A percentile compares a stretch with the other conserved stretches of the same genome.
phyloP scores from a whole-genome alignment of 495 filamentous ascomycete genomes.

The Immersiella caudata region DNA sequence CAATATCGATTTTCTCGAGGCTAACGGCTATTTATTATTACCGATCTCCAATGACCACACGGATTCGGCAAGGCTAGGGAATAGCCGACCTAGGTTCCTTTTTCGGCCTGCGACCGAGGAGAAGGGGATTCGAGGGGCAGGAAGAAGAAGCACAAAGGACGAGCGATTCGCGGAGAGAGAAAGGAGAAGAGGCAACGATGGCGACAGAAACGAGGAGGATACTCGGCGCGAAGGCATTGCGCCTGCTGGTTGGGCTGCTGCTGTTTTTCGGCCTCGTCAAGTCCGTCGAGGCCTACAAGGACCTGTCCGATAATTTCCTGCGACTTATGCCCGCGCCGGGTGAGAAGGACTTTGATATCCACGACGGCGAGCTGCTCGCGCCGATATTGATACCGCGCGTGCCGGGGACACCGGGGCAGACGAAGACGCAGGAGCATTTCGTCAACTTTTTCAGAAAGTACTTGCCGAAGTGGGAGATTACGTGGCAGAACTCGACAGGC shows the following conservation, averaged over 20 bases:
- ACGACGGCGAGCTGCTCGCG: constrained; percentile 66
- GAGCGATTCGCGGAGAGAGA: neutral
- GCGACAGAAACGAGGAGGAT: neutral
- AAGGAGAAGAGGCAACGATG: neutral
- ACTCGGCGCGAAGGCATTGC: neutral
- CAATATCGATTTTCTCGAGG: neutral
- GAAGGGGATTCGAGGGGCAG: neutral
- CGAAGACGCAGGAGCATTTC: constrained; percentile 73
- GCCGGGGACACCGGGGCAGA: constrained; percentile 73
- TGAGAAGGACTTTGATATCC: constrained; percentile 72
- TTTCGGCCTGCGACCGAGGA: neutral
- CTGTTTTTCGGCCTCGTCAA: constrained; percentile 28
- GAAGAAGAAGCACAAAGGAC: too few relatives aligned
- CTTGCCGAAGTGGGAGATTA: constrained; percentile 75
- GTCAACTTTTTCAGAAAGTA: constrained; percentile 68
- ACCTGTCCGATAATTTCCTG: constrained; percentile 72
- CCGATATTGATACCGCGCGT: constrained; percentile 84
- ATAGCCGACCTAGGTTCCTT: neutral
- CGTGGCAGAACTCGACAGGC: constrained; percentile 81
- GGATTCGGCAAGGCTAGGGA: constrained; percentile 8
- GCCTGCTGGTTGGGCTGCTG: constrained; percentile 14
- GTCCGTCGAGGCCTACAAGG: constrained; percentile 60
- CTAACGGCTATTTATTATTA: neutral
- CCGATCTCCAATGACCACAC: neutral
- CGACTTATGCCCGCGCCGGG: constrained; percentile 59